Conservation (phyloP, 179 eudicot species). For the Spinacia oleracea region DNA sequence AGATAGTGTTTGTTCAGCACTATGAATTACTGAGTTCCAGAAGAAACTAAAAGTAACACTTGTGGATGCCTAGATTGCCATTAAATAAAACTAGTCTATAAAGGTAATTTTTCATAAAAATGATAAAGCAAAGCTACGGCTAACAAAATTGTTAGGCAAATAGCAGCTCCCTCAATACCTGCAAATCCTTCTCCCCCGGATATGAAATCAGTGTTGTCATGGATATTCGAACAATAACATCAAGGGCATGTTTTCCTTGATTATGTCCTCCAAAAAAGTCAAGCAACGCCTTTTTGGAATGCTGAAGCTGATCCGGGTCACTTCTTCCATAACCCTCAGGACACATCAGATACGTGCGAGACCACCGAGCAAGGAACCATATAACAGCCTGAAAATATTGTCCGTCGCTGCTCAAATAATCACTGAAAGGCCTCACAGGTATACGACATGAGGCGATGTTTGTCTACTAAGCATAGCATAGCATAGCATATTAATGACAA, state of each 20-base stretch:
- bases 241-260: constrained; percentile 70
- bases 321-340: constrained; percentile 40
- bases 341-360: constrained; percentile 78
- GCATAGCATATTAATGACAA: not conserved
- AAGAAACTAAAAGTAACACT: not conserved
- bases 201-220: constrained; percentile 65
- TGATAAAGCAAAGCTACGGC: not conserved
- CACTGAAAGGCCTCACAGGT: not conserved
- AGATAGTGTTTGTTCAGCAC: not conserved
- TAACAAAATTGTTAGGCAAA: not conserved
- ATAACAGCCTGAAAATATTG: constrained; percentile 60
- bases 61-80: not conserved
- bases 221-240: constrained; percentile 64
- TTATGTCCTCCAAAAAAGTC: constrained; percentile 58
- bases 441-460: not conserved
- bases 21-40: not conserved
- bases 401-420: not conserved
- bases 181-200: constrained; percentile 93
- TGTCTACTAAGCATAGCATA: not conserved
- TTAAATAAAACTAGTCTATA: not conserved
- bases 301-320: constrained; percentile 34
- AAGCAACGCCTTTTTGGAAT: constrained; percentile 48
- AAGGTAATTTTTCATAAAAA: not conserved
- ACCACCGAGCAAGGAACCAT: constrained; percentile 98
- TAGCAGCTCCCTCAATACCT: constrained; percentile 48